These are phyloP conservation scores for Brassica rapa DNA, from an alignment of 345 rosid genomes.

Conservation along the genomic window DNA sequence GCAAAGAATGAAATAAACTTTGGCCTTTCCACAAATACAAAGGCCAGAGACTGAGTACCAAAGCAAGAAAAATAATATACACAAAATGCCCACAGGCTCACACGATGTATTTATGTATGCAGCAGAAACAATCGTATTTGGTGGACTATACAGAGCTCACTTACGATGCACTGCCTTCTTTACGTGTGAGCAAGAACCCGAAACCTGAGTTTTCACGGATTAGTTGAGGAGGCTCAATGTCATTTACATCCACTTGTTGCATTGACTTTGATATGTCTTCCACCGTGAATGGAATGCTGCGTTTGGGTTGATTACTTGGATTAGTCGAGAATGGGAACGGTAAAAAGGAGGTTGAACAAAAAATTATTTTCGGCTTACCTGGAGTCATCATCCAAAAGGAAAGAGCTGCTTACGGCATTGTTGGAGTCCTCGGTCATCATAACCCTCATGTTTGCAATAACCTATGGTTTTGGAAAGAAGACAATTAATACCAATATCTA, in stretches of 20 bases:
- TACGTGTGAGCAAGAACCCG: constrained; percentile 81
- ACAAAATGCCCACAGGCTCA: constrained; percentile 33
- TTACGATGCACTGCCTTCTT: constrained; percentile 46
- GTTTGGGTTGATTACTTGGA: constrained; percentile 8
- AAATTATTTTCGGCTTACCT: constrained; percentile 50
- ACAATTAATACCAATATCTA: constrained; percentile 14
- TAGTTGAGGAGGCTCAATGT: constrained; percentile 79
- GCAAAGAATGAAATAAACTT: constrained; percentile 40
- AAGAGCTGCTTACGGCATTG: constrained; percentile 93
- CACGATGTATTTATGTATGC: constrained; percentile 33
- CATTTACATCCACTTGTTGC: constrained; percentile 83
- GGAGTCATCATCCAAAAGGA: constrained; percentile 95
- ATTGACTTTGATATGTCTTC: constrained; percentile 97
- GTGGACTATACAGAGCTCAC: constrained; percentile 9
- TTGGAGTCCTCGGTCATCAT: constrained; percentile 97
- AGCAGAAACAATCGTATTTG: constrained; percentile 16
- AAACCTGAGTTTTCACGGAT: constrained; percentile 94
- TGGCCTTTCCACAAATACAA: constrained; percentile 40
- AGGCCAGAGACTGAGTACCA: constrained; percentile 37
- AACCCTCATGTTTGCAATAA: constrained; percentile 88
- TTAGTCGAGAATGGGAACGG: constrained; percentile 12
- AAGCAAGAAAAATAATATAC: constrained; percentile 30
- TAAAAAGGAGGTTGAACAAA: not conserved
- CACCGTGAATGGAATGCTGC: constrained; percentile 97
- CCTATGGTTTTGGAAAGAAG: constrained; percentile 48